Evolutionary conservation across 768 basidiomycete species (phyloP), one percentile per base, ranked within the genome.

Genomic region (Calvatia gigantea): DNA sequence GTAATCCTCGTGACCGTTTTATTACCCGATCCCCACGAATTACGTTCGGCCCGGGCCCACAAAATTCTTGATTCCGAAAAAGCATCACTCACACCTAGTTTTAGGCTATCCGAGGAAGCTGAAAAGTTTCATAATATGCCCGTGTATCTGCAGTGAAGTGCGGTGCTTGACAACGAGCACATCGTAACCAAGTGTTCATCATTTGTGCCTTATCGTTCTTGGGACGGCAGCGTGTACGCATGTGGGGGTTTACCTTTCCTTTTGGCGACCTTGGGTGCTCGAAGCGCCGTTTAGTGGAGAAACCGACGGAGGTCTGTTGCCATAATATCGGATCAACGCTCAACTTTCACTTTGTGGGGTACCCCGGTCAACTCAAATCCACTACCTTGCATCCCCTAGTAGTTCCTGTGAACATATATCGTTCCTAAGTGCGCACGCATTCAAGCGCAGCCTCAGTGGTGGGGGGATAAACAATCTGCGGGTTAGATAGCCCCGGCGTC

Each of bases 11-110:
- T 48, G n/a, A 37, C 15, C 48, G 25, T 50, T 62, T 57, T 62
- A 60, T 57, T 62, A 55, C 28, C 61, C 61, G 17, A 43, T 62
- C 46, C 61, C 61, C 21, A 55, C 54, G 39, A 53, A 37, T 25
- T 62, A 62, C 45, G 48, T 44, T 51, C 59, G 58, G 37, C 61
- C 61, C 42, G 61, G 61, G 21, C 61, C 61, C 19, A 57, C 60
- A 46, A 54, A 59, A 54, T 15, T 27, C 21, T 35, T 21, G 41
- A 15, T 17, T 4, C 12, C 8, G 8, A 14, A 17, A 19, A 2
- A 11, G 2, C 15, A 8, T 11, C 4, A 31, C 25, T 25, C n/a
- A 12, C 19, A 15, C 19, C 2, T 2, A 11, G 19, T 42, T 25
- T 7, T 14, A 62, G 61, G 55, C 61, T 41, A 57, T 62, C 45